phyloP scores from a whole-genome alignment of 306 rosid genomes.

The Rubus parviflorus region DNA sequence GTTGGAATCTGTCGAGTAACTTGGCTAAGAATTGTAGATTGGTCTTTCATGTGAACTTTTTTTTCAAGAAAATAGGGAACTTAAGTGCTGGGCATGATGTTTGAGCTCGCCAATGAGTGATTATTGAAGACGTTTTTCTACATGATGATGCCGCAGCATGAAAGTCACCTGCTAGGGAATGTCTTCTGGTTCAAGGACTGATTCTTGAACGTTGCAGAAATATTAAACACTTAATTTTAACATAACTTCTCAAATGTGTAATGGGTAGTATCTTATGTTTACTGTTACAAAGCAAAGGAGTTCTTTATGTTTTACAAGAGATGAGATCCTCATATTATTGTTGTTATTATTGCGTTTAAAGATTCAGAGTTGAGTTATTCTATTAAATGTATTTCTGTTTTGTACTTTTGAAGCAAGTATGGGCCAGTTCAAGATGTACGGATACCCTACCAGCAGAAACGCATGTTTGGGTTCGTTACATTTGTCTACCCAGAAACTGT shows the following conservation, averaged over 20 bases:
- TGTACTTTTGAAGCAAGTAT: constrained; percentile 63
- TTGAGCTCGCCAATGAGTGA: neutral
- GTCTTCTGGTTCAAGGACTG: neutral
- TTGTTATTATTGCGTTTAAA: constrained; percentile 6
- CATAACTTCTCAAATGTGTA: too few species aligned
- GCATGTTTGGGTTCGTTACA: constrained; percentile 97
- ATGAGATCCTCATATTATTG: neutral
- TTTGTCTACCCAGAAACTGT: constrained; percentile 95
- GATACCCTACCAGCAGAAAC: constrained; percentile 96
- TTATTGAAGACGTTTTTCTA: neutral
- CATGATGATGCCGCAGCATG: neutral
- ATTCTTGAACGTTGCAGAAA: too few species aligned
- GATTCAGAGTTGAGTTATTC: constrained; percentile 17
- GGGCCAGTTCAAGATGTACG: constrained; percentile 99
- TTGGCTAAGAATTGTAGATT: neutral
- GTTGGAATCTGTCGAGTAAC: neutral
- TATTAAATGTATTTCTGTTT: constrained; percentile 23
- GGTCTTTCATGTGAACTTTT: neutral
- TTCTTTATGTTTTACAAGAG: neutral
- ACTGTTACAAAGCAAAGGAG: neutral
- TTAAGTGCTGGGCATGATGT: neutral
- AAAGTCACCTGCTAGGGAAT: neutral
- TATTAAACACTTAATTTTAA: too few species aligned
- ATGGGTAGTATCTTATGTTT: neutral
- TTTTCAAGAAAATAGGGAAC: neutral